Evolutionary conservation across 2,329 filamentous ascomycete genomes (phyloP).

Genomic region (Hawksworthiomyces lignivorus): DNA sequence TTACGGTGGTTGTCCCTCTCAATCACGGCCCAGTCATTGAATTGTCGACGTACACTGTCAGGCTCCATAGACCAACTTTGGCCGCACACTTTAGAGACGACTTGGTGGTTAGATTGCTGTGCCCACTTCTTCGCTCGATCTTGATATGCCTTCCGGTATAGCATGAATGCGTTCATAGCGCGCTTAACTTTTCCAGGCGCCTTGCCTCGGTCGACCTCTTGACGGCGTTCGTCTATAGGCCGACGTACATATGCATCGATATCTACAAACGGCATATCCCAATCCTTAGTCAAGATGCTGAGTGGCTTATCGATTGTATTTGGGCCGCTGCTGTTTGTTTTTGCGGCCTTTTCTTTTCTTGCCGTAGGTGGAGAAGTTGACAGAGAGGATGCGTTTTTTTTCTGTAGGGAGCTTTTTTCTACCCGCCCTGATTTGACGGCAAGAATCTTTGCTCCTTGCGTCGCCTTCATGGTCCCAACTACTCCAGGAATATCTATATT

Average conservation of each 20-base stretch:
- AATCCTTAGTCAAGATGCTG: constrained; percentile 60
- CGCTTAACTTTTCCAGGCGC: constrained; percentile 71
- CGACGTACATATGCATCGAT: constrained; percentile 76
- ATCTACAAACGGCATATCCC: constrained; percentile 59
- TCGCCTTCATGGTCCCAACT: constrained; percentile 17
- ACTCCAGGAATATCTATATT: constrained; percentile 17
- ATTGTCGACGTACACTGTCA: constrained; percentile 62
- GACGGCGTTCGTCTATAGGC: constrained; percentile 53
- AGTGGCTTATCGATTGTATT: constrained; percentile 58
- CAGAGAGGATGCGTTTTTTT: constrained; percentile 24
- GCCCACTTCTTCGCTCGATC: constrained; percentile 77
- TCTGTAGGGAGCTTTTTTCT: constrained; percentile 33
- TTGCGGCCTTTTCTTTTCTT: constrained; percentile 33
- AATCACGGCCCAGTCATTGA: constrained; percentile 68
- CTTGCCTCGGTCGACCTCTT: constrained; percentile 62
- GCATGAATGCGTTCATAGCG: constrained; percentile 97
- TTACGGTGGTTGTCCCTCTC: constrained; percentile 79
- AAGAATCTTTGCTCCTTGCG: constrained; percentile 25
- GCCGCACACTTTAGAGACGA: constrained; percentile 82
- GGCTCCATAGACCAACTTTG: constrained; percentile 79
- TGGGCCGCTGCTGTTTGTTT: constrained; percentile 17
- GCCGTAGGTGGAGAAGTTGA: constrained; percentile 6
- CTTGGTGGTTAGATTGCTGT: constrained; percentile 83
- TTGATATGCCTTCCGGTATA: constrained; percentile 90
- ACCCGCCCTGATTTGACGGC: constrained; percentile 25